Evolutionary conservation across 371 early-diverging fungal genomes (phyloP), one percentile per base, ranked within the genome.

Genomic region (Mortierella sp.): DNA sequence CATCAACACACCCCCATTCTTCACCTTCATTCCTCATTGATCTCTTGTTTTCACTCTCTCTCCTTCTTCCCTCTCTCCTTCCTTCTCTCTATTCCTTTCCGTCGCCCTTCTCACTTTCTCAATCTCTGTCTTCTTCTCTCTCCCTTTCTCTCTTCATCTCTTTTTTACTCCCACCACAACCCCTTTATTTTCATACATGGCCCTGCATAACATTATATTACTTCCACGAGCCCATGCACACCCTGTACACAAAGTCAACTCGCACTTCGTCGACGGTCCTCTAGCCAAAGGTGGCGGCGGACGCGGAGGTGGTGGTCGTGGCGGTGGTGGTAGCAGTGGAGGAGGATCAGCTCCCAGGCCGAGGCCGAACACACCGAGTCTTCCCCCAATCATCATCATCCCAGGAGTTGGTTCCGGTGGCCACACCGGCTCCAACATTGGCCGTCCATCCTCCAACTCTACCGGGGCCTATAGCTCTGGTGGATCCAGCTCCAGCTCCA

Each of bases 361-460:
- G 24, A 24, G 1, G 24, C n/a, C 7, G n/a, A 24, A 4, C 24
- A 16, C 34, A 29, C 55, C 55, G 14, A 2, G 14, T 13, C 0
- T 58, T 19, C 58, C 34, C 34, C 37, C 58, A 34, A 22, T 58
- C 22, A 34, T 58, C 34, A 0, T 58, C 14, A 58, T 58, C 58
- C 58, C 58, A 16, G 58, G 58, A 58, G n/a, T n/a, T n/a, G n/a
- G n/a, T n/a, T 14, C 55, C 55, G 29, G 55, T 53, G 58, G 58
- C 29, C 16, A 58, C 29, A 16, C 29, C 8, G 29, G 55, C 31
- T n/a, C n/a, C n/a, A 19, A 22, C 22, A 8, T 2, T 53, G 55
- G 55, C 55, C 10, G 55, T 24, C 29, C 55, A 13, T 53, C 55
- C 29, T 53, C 55, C 29, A 29, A 29, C 14, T 53, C 55, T 11